phyloP scores from a whole-genome alignment of 2,329 filamentous ascomycete species.

The Stylonectria norvegica region DNA sequence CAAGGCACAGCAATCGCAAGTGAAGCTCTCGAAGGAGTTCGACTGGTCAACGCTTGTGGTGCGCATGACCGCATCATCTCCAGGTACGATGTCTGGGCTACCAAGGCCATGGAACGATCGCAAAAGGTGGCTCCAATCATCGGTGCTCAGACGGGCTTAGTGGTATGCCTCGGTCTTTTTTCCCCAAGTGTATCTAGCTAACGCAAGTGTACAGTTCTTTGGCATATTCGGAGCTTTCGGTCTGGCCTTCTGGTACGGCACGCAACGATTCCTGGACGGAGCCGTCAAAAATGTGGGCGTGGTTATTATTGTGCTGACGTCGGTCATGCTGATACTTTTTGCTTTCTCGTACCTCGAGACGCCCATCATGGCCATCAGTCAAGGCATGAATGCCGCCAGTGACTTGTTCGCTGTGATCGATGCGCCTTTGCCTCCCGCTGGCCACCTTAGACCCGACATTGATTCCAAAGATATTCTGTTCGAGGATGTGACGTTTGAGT shows the following conservation, averaged over 20 bases:
- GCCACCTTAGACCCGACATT: too few species aligned
- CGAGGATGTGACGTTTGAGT: conserved; percentile 61
- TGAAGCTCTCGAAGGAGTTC: conserved; percentile 40
- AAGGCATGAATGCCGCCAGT: conserved; percentile 2
- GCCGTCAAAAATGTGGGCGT: too few species aligned
- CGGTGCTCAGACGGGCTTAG: conserved; percentile 24
- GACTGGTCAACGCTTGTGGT: conserved; percentile 42
- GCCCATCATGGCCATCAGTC: conserved; percentile 1
- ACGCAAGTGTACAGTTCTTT: conserved; percentile 9
- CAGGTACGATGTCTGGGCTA: conserved; percentile 36
- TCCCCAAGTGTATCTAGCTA: neutral
- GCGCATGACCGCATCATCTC: conserved; percentile 35
- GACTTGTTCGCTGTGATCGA: conserved; percentile 9
- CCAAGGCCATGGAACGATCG: conserved; percentile 33
- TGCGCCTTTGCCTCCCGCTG: too few species aligned
- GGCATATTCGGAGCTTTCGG: conserved; percentile 4
- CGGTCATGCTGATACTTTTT: too few species aligned
- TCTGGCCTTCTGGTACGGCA: conserved; percentile 14
- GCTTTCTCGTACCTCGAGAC: conserved; percentile 3
- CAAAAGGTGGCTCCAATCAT: conserved; percentile 21
- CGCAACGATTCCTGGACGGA: neutral
- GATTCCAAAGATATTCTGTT: too few species aligned
- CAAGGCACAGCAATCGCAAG: conserved; percentile 37
- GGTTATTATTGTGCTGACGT: too few species aligned
- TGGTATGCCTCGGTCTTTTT: conserved; percentile 10